Base-by-base conservation (phyloP, 2,329 filamentous ascomycete genomes). In the Phyllosticta citrichinensis region DNA sequence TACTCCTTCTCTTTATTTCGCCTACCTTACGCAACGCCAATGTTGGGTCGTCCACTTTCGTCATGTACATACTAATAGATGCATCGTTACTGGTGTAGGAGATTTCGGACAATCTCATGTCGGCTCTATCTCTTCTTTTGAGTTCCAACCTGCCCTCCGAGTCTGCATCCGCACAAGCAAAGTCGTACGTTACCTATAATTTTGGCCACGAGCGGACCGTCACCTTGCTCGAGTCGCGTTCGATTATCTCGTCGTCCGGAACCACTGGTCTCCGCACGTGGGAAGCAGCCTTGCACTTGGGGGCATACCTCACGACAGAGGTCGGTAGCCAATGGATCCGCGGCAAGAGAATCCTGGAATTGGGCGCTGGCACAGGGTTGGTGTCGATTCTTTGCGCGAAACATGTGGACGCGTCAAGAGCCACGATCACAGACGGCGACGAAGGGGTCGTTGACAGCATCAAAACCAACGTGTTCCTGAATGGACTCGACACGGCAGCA, bases 81-180 rank as follows among this genome's bases (percentile, higher is more conserved):
- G 35, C 27, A 71, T 67, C 60, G 64, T 64, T 56, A 30, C 56
- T 55, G 65, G 63, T 65, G 64, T 75, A 97, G 92, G 91, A 87
- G 72, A 86, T 96, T 55, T 91, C 87, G 64, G 89, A 96, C 74
- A 81, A 87, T 72, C 81, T 97, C 68, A 89, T 93, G 81, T 79
- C 79, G 60, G 77, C 80, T 47, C 80, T 95, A 66, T 84, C 86
- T 59, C 73, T 79, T 63, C 79, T 94, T 24, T 79, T 95, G 62
- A 78, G 81, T 20, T 78, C 81, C 30, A 83, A 84, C 17, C 74
- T 88, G 17, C 84, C 83, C n/a, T 80, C 85, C 20, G 85, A 91
- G 69, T 71, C 81, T 25, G 76, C 80, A 50, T 82, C 86, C 61
- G 88, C 84, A 24, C 89, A 92, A 74, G 82, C 85, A 67, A 88